These are phyloP conservation scores for Pythium aquatile DNA, from an alignment of 352 stramenopile species.

Conservation along the genomic window DNA sequence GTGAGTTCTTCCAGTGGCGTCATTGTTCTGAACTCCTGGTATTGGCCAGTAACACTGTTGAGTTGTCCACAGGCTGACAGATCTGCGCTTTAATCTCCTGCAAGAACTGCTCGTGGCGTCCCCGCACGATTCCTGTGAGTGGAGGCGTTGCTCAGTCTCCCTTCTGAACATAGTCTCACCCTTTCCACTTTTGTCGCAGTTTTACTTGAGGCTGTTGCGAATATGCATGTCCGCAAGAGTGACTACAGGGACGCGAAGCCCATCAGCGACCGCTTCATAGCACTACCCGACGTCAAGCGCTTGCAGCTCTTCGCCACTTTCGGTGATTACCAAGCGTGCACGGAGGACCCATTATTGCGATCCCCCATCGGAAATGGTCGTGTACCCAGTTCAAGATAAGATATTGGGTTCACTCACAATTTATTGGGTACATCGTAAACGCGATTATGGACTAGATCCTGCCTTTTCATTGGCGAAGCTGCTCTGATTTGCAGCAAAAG, in stretches of 20 bases:
- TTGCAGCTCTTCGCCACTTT: conserved; percentile 25
- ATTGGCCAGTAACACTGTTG: neutral
- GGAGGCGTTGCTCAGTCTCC: neutral
- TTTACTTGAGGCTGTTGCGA: conserved; percentile 19
- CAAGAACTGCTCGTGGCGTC: conserved; percentile 22
- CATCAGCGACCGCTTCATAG: conserved; percentile 21
- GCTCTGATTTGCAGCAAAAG: neutral
- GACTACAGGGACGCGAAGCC: conserved; percentile 13
- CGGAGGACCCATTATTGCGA: too few relatives aligned
- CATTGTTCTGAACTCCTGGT: neutral
- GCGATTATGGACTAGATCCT: neutral
- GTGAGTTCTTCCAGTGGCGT: conserved; percentile 6
- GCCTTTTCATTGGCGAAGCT: neutral
- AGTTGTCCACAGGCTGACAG: conserved; percentile 10
- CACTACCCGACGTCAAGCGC: conserved; percentile 20
- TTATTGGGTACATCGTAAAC: neutral
- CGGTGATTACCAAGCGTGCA: conserved; percentile 3
- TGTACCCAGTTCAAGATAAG: neutral
- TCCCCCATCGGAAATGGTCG: neutral
- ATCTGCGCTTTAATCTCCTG: conserved; percentile 25
- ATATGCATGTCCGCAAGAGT: conserved; percentile 22
- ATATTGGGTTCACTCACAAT: neutral
- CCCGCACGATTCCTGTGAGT: conserved; percentile 25
- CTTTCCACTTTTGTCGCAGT: neutral
- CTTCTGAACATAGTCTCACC: neutral